Conservation (phyloP, 2,329 filamentous ascomycete genomes). For the Knoxdaviesia capensis region DNA sequence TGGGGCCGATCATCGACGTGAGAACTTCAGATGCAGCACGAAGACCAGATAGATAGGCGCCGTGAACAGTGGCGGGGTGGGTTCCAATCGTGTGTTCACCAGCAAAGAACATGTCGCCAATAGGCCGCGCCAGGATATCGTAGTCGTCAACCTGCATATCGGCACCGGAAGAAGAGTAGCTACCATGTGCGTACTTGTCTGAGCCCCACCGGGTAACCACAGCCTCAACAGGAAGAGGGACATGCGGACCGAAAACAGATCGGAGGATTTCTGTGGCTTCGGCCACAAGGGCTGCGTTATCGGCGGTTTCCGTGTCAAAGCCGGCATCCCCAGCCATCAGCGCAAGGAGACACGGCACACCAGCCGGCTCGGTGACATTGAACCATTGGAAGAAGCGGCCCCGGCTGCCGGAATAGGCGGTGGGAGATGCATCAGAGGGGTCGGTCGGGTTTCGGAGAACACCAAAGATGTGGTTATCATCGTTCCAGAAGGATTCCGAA, state of each 20-base stretch:
- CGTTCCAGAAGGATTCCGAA: slow-evolving; percentile 77
- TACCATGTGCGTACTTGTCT: slow-evolving; percentile 80
- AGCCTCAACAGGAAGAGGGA: slow-evolving; percentile 65
- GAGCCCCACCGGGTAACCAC: slow-evolving; percentile 85
- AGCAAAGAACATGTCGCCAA: slow-evolving; percentile 85
- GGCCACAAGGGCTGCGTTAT: slow-evolving; percentile 53
- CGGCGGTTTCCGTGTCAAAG: slow-evolving; percentile 61
- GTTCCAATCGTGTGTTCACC: slow-evolving; percentile 93
- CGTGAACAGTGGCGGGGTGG: slow-evolving; percentile 91
- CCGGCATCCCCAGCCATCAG: slow-evolving; percentile 93
- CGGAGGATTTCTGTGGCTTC: slow-evolving; percentile 67
- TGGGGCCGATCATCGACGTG: slow-evolving; percentile 60
- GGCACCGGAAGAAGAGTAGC: slow-evolving; percentile 84
- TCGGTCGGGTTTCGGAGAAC: slow-evolving; percentile 57
- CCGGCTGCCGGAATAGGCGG: slow-evolving; percentile 45
- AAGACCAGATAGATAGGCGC: slow-evolving; percentile 83
- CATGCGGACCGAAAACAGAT: slow-evolving; percentile 48
- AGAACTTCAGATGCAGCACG: slow-evolving; percentile 76
- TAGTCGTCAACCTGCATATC: slow-evolving; percentile 74
- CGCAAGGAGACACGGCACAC: slow-evolving; percentile 70
- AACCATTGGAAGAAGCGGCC: slow-evolving; percentile 98
- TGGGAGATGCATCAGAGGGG: slow-evolving; percentile 37
- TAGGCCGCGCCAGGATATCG: slow-evolving; percentile 64
- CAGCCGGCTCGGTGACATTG: slow-evolving; percentile 80
- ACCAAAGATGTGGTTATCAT: slow-evolving; percentile 79